These are phyloP conservation scores for Xerocomus alliaceus DNA, from an alignment of 1,284 basidiomycete species.

Conservation along the genomic window DNA sequence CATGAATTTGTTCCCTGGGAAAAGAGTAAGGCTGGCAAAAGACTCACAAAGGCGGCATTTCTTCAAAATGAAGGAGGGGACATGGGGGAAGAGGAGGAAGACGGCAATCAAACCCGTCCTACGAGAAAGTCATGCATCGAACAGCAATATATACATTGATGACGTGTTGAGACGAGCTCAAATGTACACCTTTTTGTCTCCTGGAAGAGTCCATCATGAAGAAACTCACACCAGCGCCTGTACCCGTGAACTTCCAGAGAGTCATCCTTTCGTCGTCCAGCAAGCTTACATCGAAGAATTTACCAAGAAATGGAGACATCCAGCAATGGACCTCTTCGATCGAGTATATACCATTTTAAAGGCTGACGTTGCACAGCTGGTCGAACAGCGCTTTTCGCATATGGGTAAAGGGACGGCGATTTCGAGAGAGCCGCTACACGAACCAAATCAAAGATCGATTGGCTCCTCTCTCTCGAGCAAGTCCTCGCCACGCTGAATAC, in stretches of 20 bases:
- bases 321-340: conserved; percentile 54
- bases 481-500: neutral
- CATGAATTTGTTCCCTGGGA: conserved; percentile 50
- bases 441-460: neutral
- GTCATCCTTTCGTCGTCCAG: conserved; percentile 66
- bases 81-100: conserved; percentile 10
- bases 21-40: conserved; percentile 5
- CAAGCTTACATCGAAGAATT: conserved; percentile 53
- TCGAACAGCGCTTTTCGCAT: conserved; percentile 52
- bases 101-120: conserved; percentile 2
- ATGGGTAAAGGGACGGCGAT: conserved; percentile 1
- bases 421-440: neutral
- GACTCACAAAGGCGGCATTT: conserved; percentile 41
- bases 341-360: conserved; percentile 47
- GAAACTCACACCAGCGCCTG: conserved; percentile 51
- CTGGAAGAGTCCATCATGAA: neutral
- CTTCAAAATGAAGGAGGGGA: conserved; percentile 30
- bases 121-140: neutral
- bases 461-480: conserved; percentile 2
- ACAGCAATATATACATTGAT: conserved; percentile 56
- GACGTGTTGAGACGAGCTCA: conserved; percentile 57
- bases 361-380: conserved; percentile 47
- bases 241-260: conserved; percentile 69
- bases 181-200: conserved; percentile 30
- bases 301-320: conserved; percentile 54